Percentiles rank a stretch among this genome's conserved stretches.
Evolutionary conservation across 352 stramenopile species (phyloP).

Genomic region (Peronospora destructor): DNA sequence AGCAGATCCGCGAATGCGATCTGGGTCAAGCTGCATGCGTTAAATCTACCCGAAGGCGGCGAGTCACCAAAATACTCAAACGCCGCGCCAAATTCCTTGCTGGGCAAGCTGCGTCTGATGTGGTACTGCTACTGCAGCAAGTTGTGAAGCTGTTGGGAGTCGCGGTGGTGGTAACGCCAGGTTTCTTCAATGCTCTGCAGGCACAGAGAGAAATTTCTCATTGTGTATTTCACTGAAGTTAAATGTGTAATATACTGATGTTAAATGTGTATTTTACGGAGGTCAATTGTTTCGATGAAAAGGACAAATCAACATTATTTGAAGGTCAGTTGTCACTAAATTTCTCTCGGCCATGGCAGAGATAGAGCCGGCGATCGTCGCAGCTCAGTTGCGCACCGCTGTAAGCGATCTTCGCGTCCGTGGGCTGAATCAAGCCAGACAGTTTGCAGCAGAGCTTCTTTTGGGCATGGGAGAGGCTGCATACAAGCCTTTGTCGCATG

Average conservation of each 20-base stretch:
- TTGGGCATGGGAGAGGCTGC: constrained; percentile 50
- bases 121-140: constrained; percentile 36
- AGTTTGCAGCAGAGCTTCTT: constrained; percentile 71
- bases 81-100: no score
- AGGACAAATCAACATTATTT: no score
- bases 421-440: constrained; percentile 58
- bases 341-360: constrained; percentile 2
- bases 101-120: no score
- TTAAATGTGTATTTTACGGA: no score
- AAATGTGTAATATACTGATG: no score
- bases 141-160: constrained; percentile 47
- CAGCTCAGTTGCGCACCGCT: constrained; percentile 44
- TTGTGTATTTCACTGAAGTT: no score
- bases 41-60: no score
- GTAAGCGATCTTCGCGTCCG: constrained; percentile 44
- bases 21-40: no score
- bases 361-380: constrained; percentile 18
- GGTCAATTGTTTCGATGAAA: no score
- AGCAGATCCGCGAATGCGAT: no score
- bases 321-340: no score
- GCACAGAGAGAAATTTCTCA: constrained; percentile 4
- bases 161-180: constrained; percentile 49
- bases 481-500: constrained; percentile 6
- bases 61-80: no score
- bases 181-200: constrained; percentile 58